Percentiles rank a stretch among this genome's conserved stretches.
phyloP scores from a whole-genome alignment of 768 basidiomycete genomes.

The Podaxis mareebaensis region DNA sequence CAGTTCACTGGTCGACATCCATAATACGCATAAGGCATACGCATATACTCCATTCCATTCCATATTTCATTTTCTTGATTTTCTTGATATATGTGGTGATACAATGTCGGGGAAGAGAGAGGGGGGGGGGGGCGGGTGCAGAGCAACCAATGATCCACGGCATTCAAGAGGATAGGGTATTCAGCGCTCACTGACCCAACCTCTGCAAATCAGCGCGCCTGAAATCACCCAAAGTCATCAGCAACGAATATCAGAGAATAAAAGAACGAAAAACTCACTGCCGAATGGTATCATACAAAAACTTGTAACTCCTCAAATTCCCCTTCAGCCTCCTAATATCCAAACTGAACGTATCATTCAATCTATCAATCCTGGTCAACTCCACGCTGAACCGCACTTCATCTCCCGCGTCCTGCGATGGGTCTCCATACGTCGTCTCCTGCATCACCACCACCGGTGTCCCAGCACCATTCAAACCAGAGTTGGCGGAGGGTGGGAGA shows the following conservation, averaged over 20 bases:
- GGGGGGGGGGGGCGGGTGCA: neutral
- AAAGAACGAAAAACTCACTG: slow-evolving; percentile 54
- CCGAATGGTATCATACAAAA: slow-evolving; percentile 84
- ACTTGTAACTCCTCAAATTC: slow-evolving; percentile 90
- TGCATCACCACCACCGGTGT: slow-evolving; percentile 25
- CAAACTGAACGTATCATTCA: slow-evolving; percentile 88
- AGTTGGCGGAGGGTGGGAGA: neutral
- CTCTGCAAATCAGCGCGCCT: slow-evolving; percentile 50
- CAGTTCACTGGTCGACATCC: neutral
- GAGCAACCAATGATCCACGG: neutral
- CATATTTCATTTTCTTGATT: neutral
- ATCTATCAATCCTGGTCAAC: slow-evolving; percentile 84
- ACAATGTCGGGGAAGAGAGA: neutral
- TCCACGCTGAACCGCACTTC: slow-evolving; percentile 98
- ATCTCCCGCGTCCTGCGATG: slow-evolving; percentile 82
- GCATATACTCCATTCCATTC: neutral
- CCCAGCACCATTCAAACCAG: neutral
- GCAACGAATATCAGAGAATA: neutral
- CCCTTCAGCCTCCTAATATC: slow-evolving; percentile 94
- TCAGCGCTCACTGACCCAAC: slow-evolving; percentile 12
- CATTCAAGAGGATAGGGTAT: neutral
- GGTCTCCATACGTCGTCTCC: slow-evolving; percentile 78
- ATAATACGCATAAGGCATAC: neutral
- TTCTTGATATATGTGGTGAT: slow-evolving; percentile 4
- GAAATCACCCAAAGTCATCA: slow-evolving; percentile 16